A percentile compares a stretch with the other conserved stretches of the same genome.
Conservation (phyloP, 2,329 filamentous ascomycete species). For the Sarocladium strictum region DNA sequence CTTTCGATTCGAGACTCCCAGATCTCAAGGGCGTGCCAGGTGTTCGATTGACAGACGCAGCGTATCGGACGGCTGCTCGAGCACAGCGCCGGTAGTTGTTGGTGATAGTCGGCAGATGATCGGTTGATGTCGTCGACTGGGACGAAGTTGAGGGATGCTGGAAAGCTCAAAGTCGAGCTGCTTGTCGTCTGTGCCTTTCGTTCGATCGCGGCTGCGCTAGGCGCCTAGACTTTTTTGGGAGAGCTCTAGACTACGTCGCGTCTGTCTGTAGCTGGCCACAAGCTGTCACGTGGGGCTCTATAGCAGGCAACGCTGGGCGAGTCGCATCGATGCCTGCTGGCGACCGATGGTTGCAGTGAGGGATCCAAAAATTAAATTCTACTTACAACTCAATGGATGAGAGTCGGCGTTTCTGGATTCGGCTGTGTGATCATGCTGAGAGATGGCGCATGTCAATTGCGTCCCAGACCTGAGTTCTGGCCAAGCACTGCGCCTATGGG, state of each 20-base stretch:
- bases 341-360: no score
- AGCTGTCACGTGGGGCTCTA: background rate
- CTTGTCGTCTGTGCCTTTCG: background rate
- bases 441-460: no score
- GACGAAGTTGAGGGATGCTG: background rate
- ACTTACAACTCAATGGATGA: no score
- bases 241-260: slow-evolving; percentile 7
- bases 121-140: background rate
- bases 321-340: background rate
- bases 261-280: background rate
- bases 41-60: background rate
- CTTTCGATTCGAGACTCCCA: background rate
- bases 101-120: background rate
- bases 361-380: no score
- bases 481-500: no score
- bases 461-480: no score
- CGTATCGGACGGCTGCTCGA: background rate
- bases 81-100: background rate
- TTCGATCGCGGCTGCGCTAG: slow-evolving; percentile 4
- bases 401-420: no score
- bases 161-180: slow-evolving; percentile 6
- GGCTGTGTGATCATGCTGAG: no score
- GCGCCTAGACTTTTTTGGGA: slow-evolving; percentile 9
- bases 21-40: background rate
- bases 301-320: background rate